Evolutionary conservation across 768 basidiomycete species (phyloP).

Genomic region (Phallus indusiatus): DNA sequence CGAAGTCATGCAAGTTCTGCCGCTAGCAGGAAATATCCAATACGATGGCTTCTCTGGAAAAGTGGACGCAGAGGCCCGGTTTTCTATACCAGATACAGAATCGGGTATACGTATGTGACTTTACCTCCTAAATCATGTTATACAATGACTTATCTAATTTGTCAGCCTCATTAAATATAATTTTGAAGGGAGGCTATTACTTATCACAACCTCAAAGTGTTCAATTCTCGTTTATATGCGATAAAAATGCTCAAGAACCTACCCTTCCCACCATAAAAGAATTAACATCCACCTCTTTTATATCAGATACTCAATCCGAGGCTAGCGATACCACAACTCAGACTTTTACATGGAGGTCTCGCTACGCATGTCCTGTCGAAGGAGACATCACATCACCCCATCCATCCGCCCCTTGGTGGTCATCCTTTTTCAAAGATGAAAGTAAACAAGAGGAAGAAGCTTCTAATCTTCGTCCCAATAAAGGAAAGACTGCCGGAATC

Average conservation of each 20-base stretch:
- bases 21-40: conserved; percentile 17
- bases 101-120: background rate
- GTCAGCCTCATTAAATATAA: conserved; percentile 2
- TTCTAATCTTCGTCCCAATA: background rate
- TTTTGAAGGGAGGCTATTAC: conserved; percentile 1
- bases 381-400: background rate
- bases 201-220: background rate
- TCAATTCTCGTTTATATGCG: background rate
- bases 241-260: background rate
- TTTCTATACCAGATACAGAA: background rate
- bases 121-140: background rate
- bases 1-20: conserved; percentile 18
- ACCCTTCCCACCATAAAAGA: background rate
- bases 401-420: background rate
- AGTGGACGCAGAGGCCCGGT: background rate
- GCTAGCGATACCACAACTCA: background rate
- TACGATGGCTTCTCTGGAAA: background rate
- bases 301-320: background rate
- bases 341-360: background rate
- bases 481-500: background rate
- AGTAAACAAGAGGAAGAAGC: background rate
- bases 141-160: background rate
- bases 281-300: background rate
- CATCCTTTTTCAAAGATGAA: background rate
- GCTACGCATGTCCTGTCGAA: conserved; percentile 4